Evolutionary conservation across 345 rosid species (phyloP).

Genomic region (Aquilaria sinensis): DNA sequence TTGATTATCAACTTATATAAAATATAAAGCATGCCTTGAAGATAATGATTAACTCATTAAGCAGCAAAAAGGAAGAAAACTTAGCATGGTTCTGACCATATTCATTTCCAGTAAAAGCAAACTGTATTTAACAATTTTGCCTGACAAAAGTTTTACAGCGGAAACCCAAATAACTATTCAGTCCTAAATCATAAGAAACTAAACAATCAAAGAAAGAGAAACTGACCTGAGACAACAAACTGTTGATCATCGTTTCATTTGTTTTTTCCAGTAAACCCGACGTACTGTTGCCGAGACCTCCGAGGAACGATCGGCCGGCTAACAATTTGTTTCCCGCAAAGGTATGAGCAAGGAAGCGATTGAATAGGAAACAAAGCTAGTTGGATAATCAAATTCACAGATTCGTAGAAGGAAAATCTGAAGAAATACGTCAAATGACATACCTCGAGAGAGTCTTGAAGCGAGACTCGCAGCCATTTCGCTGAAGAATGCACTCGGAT

Average conservation of each 20-base stretch:
- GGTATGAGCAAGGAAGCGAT: too few relatives aligned
- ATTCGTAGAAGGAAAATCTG: neutral
- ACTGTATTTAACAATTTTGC: too few relatives aligned
- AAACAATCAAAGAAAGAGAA: neutral
- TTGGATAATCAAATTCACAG: neutral
- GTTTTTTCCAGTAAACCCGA: constrained; percentile 26
- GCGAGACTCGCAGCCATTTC: constrained; percentile 15
- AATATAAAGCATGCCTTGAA: too few relatives aligned
- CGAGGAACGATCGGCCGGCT: constrained; percentile 36
- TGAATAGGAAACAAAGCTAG: too few relatives aligned
- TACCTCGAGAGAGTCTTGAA: constrained; percentile 15
- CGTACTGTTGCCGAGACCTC: constrained; percentile 31
- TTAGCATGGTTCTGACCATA: too few relatives aligned
- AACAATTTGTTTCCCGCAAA: neutral
- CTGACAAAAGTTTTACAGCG: too few relatives aligned
- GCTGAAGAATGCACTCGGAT: neutral
- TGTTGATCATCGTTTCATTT: constrained; percentile 19
- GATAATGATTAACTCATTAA: too few relatives aligned
- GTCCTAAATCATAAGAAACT: neutral
- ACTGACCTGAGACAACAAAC: constrained; percentile 40
- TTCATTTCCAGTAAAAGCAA: too few relatives aligned
- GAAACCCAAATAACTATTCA: neutral
- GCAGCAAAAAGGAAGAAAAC: too few relatives aligned
- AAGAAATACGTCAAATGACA: neutral
- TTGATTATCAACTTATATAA: too few relatives aligned